Conservation (phyloP, 139 green algal species). For the Chlamydomonas asymmetrica region DNA sequence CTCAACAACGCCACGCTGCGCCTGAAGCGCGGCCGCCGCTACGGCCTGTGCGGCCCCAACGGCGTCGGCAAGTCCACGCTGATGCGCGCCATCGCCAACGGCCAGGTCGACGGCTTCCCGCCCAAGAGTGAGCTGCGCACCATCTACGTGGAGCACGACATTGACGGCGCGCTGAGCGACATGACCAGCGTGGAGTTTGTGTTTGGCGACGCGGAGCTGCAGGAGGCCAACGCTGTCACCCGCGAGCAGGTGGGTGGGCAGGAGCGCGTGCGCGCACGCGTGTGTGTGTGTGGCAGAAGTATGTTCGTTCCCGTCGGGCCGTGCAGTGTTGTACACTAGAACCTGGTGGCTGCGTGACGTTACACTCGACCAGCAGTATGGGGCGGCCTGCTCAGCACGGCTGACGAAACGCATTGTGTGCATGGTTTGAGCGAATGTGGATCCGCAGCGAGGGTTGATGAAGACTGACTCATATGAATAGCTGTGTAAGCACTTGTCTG, state of each 20-base stretch:
- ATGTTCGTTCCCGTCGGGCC: too few relatives aligned
- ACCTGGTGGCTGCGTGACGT: not conserved
- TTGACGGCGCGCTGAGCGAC: conserved; percentile 72
- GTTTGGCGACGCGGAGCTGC: conserved; percentile 55
- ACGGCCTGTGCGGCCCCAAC: conserved; percentile 89
- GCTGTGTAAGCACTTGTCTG: too few relatives aligned
- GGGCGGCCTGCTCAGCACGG: too few relatives aligned
- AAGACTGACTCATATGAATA: too few relatives aligned
- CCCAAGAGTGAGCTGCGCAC: conserved; percentile 79
- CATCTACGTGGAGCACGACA: conserved; percentile 92
- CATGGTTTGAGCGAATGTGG: too few relatives aligned
- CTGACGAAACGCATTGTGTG: too few relatives aligned
- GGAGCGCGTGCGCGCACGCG: not conserved
- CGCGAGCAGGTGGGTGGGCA: conserved; percentile 32
- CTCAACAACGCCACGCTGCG: conserved; percentile 85
- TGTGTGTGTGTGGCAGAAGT: not conserved
- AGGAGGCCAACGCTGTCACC: conserved; percentile 43
- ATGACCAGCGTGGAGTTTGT: conserved; percentile 69
- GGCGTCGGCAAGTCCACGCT: conserved; percentile 89
- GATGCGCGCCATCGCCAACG: conserved; percentile 92
- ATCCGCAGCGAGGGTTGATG: too few relatives aligned
- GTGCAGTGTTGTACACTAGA: not conserved
- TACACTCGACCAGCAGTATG: too few relatives aligned
- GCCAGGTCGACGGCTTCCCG: conserved; percentile 88
- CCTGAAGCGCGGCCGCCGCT: conserved; percentile 74